Evolutionary conservation across 2,329 filamentous ascomycete species (phyloP).

Genomic region (Penicillium sp.): DNA sequence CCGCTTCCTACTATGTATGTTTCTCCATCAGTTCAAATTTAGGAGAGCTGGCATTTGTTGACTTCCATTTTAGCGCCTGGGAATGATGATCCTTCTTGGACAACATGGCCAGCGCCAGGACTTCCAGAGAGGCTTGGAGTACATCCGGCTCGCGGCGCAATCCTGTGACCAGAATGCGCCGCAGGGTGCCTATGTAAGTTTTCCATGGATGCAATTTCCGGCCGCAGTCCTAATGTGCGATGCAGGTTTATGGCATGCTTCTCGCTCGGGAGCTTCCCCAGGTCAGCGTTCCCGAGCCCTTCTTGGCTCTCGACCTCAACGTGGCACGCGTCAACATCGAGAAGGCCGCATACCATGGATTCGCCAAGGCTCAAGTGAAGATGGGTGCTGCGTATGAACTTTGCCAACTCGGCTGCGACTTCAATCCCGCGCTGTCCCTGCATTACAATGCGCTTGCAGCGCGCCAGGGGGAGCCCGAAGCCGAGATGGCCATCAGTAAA

Average conservation of each 20-base stretch:
- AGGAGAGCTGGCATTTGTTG: constrained; percentile 10
- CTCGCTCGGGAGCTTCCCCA: constrained; percentile 88
- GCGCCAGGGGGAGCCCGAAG: constrained; percentile 87
- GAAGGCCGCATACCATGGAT: constrained; percentile 92
- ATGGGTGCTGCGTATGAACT: constrained; percentile 96
- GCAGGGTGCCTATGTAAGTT: constrained; percentile 76
- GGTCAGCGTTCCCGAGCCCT: constrained; percentile 71
- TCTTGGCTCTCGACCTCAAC: constrained; percentile 69
- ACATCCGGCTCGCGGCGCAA: constrained; percentile 80
- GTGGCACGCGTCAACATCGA: constrained; percentile 85
- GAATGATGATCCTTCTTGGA: constrained; percentile 95
- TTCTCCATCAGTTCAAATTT: neutral
- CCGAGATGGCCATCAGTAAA: constrained; percentile 93
- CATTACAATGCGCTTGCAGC: constrained; percentile 95
- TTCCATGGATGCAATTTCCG: neutral
- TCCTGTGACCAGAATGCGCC: constrained; percentile 94
- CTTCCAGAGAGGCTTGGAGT: constrained; percentile 70
- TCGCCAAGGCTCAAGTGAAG: constrained; percentile 93
- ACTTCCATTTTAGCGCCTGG: constrained; percentile 63
- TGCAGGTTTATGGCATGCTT: constrained; percentile 82
- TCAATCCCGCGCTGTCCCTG: constrained; percentile 85
- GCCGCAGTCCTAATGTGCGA: constrained; percentile 6
- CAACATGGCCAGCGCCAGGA: constrained; percentile 90
- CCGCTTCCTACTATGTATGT: constrained; percentile 70
- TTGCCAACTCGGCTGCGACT: constrained; percentile 89